Conservation (phyloP, 306 rosid species). For the Castanea sativa region DNA sequence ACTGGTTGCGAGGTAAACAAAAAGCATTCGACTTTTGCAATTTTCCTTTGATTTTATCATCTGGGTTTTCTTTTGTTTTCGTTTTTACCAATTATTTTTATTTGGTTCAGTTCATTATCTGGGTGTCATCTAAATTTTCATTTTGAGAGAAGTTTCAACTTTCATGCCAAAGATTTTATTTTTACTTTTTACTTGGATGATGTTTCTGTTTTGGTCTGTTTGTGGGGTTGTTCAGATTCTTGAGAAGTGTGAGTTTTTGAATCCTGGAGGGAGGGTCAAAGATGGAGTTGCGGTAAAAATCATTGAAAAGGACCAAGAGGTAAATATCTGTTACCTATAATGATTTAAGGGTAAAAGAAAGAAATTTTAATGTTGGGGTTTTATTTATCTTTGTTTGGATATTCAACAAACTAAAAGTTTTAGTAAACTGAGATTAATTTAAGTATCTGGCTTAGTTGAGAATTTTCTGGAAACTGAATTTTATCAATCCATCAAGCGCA, state of each 20-base stretch:
- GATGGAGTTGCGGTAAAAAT: constrained; percentile 86
- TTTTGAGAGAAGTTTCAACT: background rate
- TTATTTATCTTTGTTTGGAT: background rate
- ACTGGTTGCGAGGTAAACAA: constrained; percentile 73
- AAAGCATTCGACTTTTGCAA: background rate
- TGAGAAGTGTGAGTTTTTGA: constrained; percentile 91
- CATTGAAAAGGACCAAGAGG: constrained; percentile 53
- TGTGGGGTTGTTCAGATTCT: constrained; percentile 48
- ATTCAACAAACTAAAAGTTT: background rate
- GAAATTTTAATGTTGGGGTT: background rate
- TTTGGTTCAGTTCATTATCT: background rate
- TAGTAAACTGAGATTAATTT: background rate
- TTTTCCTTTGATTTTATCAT: background rate
- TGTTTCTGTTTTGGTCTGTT: background rate
- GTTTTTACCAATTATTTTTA: background rate
- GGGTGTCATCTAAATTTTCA: background rate
- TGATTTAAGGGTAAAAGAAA: background rate
- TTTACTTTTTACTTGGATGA: background rate
- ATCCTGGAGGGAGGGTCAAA: constrained; percentile 94
- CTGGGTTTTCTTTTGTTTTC: constrained; percentile 4
- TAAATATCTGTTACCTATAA: constrained; percentile 8
- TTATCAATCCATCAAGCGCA: background rate
- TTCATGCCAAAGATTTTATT: background rate
- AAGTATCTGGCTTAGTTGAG: background rate
- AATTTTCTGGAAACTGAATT: background rate